A percentile compares a stretch with the other conserved stretches of the same genome.
Conservation (phyloP, 345 rosid species). For the Cardamine resedifolia region DNA sequence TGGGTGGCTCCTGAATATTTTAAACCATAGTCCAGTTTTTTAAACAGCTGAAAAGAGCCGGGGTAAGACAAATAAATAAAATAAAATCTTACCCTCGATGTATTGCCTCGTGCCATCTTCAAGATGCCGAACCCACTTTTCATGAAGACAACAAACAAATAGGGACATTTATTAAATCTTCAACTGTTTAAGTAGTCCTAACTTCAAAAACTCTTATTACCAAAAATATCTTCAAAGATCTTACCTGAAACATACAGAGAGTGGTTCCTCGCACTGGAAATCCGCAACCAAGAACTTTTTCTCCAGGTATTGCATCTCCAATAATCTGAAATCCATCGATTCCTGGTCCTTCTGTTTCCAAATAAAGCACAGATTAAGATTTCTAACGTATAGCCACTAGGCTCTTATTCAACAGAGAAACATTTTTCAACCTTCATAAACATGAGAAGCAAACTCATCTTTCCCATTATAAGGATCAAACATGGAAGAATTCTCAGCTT, state of each 20-base stretch:
- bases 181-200: background rate
- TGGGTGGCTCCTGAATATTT: conserved; percentile 77
- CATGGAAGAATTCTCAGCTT: conserved; percentile 37
- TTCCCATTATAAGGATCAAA: conserved; percentile 34
- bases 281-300: conserved; percentile 90
- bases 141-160: conserved; percentile 24
- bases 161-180: background rate
- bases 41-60: background rate
- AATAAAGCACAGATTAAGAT: conserved; percentile 35
- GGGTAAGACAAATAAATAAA: background rate
- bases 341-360: conserved; percentile 72
- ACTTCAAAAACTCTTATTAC: background rate
- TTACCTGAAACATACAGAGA: conserved; percentile 97
- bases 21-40: conserved; percentile 7
- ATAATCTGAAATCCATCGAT: conserved; percentile 87
- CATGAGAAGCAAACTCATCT: conserved; percentile 32
- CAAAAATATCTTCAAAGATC: conserved; percentile 12
- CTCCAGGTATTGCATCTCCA: conserved; percentile 92
- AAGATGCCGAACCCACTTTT: conserved; percentile 95
- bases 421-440: conserved; percentile 31
- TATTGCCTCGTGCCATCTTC: conserved; percentile 92
- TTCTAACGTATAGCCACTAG: conserved; percentile 8
- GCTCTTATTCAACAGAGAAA: conserved; percentile 3
- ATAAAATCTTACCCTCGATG: conserved; percentile 71
- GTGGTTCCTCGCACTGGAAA: conserved; percentile 87